Conservation (phyloP, 306 rosid genomes). For the Rubus parviflorus region DNA sequence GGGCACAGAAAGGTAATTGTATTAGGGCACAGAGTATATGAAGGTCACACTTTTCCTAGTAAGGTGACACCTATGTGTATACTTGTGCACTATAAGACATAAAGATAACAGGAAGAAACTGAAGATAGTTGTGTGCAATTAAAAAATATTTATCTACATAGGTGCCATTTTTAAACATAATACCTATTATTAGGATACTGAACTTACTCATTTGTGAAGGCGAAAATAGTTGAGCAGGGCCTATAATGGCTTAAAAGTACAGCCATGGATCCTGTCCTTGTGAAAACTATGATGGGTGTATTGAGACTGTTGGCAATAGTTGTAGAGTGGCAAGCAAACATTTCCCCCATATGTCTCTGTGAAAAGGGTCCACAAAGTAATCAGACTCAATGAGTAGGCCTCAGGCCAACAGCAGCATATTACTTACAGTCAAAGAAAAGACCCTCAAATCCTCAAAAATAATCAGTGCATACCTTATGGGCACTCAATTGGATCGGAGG, state of each 20-base stretch:
- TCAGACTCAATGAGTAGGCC: conserved; percentile 9
- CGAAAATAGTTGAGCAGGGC: conserved; percentile 86
- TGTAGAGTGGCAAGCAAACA: conserved; percentile 92
- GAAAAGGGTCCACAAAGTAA: conserved; percentile 21
- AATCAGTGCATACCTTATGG: conserved; percentile 42
- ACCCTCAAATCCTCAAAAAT: not conserved
- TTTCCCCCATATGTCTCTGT: conserved; percentile 88
- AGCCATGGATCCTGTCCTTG: conserved; percentile 97
- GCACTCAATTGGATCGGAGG: conserved; percentile 49
- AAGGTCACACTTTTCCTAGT: not conserved
- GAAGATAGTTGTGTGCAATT: not conserved
- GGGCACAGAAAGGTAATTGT: not conserved
- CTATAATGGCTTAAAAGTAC: conserved; percentile 82
- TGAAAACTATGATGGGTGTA: conserved; percentile 82
- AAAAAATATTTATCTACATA: not conserved
- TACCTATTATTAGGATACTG: conserved; percentile 2
- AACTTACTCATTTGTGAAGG: conserved; percentile 96
- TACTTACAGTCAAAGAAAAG: not conserved
- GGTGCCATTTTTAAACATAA: not conserved
- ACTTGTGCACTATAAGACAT: not conserved
- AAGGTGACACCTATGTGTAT: not conserved
- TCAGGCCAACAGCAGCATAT: not conserved
- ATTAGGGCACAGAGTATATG: not conserved
- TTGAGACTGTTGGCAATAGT: conserved; percentile 80
- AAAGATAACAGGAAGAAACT: not conserved